These are phyloP conservation scores for Flaveria robusta DNA, from an alignment of 129 eudicot genomes.

Conservation along the genomic window DNA sequence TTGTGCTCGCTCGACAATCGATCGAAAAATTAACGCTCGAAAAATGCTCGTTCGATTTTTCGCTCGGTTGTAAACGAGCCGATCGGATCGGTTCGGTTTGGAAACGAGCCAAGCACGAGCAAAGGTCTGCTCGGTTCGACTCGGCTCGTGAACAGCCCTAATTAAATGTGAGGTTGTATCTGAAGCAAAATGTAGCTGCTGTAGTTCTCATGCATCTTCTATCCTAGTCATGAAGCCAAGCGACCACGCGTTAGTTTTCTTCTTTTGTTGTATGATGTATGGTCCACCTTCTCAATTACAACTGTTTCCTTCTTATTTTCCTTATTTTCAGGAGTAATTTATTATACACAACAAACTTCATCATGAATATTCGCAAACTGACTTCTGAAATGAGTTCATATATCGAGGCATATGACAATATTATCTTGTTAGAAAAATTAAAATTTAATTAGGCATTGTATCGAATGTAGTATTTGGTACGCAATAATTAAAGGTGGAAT, in stretches of 20 bases:
- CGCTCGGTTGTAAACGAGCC: too few relatives aligned
- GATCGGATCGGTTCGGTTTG: too few relatives aligned
- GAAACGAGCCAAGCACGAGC: too few relatives aligned
- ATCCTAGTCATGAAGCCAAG: constrained; percentile 15
- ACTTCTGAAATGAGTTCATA: background rate
- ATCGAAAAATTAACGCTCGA: too few relatives aligned
- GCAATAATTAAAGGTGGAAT: too few relatives aligned
- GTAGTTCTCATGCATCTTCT: constrained; percentile 28
- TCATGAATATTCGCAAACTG: background rate
- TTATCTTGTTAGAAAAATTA: background rate
- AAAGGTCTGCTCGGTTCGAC: too few relatives aligned
- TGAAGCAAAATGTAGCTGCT: constrained; percentile 18
- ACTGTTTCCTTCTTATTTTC: background rate
- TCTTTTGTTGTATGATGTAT: constrained; percentile 15
- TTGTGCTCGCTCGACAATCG: too few relatives aligned
- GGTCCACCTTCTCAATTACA: background rate
- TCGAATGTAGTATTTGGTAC: too few relatives aligned
- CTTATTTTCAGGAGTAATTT: constrained; percentile 13
- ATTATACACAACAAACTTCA: background rate
- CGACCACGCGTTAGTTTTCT: constrained; percentile 1
- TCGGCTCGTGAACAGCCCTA: too few relatives aligned
- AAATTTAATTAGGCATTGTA: background rate
- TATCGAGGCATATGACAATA: background rate
- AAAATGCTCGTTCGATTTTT: too few relatives aligned
- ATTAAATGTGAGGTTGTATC: constrained; percentile 24